phyloP scores from a whole-genome alignment of 2,329 filamentous ascomycete species.

The Paraphaeosphaeria sporulosa region DNA sequence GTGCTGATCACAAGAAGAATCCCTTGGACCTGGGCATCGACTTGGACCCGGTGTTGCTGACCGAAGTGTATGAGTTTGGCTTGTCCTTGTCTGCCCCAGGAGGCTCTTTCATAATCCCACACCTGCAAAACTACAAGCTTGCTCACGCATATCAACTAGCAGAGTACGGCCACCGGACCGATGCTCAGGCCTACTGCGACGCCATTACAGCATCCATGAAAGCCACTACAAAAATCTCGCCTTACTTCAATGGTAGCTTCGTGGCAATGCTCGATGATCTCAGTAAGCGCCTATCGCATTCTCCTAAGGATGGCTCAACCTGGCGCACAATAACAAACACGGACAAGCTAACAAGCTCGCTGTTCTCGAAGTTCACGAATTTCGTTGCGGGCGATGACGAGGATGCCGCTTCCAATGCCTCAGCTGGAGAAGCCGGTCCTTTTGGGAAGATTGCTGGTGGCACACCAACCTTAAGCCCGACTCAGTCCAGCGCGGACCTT shows the following conservation, averaged over 20 bases:
- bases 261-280: conserved; percentile 83
- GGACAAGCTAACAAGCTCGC: conserved; percentile 90
- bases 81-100: conserved; percentile 70
- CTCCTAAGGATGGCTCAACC: conserved; percentile 81
- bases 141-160: conserved; percentile 85
- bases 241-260: conserved; percentile 82
- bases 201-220: conserved; percentile 78
- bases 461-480: conserved; percentile 59
- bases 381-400: conserved; percentile 93
- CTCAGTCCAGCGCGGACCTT: conserved; percentile 73
- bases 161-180: conserved; percentile 80
- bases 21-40: conserved; percentile 78
- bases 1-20: conserved; percentile 78
- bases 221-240: conserved; percentile 81
- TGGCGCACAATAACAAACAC: conserved; percentile 97
- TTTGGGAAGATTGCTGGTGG: conserved; percentile 83
- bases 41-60: conserved; percentile 87
- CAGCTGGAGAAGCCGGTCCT: conserved; percentile 70
- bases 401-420: conserved; percentile 67
- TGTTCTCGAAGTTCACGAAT: conserved; percentile 94
- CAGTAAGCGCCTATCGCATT: conserved; percentile 80
- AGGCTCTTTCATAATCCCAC: conserved; percentile 70
- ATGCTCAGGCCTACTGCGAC: conserved; percentile 92
- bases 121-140: conserved; percentile 90
- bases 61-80: conserved; percentile 93